A percentile compares a stretch with the other conserved stretches of the same genome.
These are phyloP conservation scores for Plasmodiophora brassicae DNA, from an alignment of 208 protist genomes.

Conservation along the genomic window DNA sequence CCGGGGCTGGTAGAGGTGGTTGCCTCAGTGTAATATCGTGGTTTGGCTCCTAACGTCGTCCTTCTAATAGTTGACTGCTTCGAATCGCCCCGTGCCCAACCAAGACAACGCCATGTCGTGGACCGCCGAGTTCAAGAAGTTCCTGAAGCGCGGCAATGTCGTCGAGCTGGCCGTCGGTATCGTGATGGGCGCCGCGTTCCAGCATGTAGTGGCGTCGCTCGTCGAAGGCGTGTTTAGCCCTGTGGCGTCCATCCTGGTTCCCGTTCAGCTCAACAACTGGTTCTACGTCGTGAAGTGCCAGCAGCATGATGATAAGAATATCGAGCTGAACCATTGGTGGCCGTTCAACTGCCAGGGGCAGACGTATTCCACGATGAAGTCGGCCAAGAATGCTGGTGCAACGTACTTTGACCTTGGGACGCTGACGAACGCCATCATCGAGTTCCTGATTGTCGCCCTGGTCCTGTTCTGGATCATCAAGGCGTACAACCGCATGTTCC, in stretches of 20 bases:
- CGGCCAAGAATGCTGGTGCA: not conserved
- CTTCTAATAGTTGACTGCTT: no score
- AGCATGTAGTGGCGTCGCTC: not conserved
- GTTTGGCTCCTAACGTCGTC: no score
- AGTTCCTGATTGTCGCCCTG: not conserved
- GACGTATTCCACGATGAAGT: not conserved
- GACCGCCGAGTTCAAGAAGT: conserved; percentile 12
- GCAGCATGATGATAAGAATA: not conserved
- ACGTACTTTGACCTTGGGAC: not conserved
- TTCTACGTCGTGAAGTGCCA: not conserved
- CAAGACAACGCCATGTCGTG: no score
- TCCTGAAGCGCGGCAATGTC: not conserved
- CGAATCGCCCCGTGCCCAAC: no score
- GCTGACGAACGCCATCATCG: not conserved
- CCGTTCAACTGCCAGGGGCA: not conserved
- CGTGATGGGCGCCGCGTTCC: not conserved
- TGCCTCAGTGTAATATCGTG: no score
- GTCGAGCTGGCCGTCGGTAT: conserved; percentile 7
- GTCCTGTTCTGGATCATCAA: not conserved
- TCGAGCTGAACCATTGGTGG: no score
- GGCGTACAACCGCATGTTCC: not conserved
- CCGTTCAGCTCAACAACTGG: not conserved
- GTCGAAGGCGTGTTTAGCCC: not conserved
- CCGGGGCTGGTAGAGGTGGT: no score
- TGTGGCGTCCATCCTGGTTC: not conserved